Percentiles rank a stretch among this genome's conserved stretches.
Conservation (phyloP, 345 rosid genomes). For the Lepidium sativum region DNA sequence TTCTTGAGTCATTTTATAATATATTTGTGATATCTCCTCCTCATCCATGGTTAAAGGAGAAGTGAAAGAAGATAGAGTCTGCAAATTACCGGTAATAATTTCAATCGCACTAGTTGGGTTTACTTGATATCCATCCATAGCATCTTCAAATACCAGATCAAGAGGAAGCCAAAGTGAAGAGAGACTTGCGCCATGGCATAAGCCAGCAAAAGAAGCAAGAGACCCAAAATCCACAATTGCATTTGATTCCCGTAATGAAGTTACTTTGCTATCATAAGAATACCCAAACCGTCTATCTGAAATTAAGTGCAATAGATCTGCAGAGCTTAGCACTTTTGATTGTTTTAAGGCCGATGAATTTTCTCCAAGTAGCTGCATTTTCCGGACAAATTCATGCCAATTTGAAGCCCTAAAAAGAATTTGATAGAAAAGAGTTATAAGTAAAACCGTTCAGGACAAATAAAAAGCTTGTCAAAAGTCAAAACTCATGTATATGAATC, state of each 20-base stretch:
- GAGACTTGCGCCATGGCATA: constrained; percentile 59
- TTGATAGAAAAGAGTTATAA: not conserved
- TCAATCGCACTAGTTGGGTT: constrained; percentile 68
- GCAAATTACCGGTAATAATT: constrained; percentile 55
- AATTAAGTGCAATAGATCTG: constrained; percentile 48
- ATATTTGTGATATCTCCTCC: not conserved
- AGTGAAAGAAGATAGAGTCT: constrained; percentile 3
- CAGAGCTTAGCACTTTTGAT: constrained; percentile 39
- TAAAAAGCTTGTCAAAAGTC: not conserved
- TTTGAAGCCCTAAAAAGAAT: constrained; percentile 41
- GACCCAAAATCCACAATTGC: constrained; percentile 57
- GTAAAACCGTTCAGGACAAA: not conserved
- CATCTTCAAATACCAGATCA: constrained; percentile 87
- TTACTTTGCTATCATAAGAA: constrained; percentile 40
- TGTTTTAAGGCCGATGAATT: constrained; percentile 52
- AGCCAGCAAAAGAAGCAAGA: constrained; percentile 47
- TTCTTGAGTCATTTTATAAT: not conserved
- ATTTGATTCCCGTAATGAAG: constrained; percentile 40
- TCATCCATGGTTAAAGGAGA: not conserved
- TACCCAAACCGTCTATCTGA: constrained; percentile 33
- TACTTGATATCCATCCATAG: constrained; percentile 87
- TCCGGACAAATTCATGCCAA: constrained; percentile 61
- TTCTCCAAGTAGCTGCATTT: constrained; percentile 46
- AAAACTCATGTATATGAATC: not conserved
- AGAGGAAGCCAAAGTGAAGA: constrained; percentile 94